A percentile compares a stretch with the other conserved stretches of the same genome.
Evolutionary conservation across 345 rosid species (phyloP).

Genomic region (Litchi chinensis): DNA sequence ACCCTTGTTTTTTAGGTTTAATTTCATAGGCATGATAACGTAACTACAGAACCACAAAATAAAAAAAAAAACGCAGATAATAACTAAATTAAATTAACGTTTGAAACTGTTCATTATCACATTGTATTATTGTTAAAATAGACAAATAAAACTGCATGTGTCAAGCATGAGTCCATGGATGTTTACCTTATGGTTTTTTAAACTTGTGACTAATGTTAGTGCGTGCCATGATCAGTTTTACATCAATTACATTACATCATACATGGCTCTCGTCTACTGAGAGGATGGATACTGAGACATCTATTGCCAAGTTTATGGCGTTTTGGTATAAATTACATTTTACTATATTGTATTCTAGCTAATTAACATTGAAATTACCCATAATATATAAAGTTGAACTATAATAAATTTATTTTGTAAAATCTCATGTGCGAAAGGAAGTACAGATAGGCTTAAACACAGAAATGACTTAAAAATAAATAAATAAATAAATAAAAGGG

Average conservation of each 20-base stretch:
- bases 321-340: too few relatives aligned
- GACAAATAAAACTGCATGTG: not conserved
- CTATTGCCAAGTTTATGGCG: too few relatives aligned
- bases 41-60: not conserved
- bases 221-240: not conserved
- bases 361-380: too few relatives aligned
- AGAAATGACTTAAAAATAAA: too few relatives aligned
- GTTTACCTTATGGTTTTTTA: not conserved
- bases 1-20: constrained; percentile 1
- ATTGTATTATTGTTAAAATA: not conserved
- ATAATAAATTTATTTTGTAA: too few relatives aligned
- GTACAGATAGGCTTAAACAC: too few relatives aligned
- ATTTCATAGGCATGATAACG: not conserved
- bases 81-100: not conserved
- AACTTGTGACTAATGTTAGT: not conserved
- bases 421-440: too few relatives aligned
- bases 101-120: not conserved
- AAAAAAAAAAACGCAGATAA: not conserved
- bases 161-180: not conserved
- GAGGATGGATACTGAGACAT: not conserved
- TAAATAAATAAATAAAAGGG: too few relatives aligned
- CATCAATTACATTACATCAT: too few relatives aligned
- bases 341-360: too few relatives aligned
- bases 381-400: too few relatives aligned
- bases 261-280: too few relatives aligned